Evolutionary conservation across 371 early-diverging fungal genomes (phyloP).

Genomic region (Coemansia linderi): DNA sequence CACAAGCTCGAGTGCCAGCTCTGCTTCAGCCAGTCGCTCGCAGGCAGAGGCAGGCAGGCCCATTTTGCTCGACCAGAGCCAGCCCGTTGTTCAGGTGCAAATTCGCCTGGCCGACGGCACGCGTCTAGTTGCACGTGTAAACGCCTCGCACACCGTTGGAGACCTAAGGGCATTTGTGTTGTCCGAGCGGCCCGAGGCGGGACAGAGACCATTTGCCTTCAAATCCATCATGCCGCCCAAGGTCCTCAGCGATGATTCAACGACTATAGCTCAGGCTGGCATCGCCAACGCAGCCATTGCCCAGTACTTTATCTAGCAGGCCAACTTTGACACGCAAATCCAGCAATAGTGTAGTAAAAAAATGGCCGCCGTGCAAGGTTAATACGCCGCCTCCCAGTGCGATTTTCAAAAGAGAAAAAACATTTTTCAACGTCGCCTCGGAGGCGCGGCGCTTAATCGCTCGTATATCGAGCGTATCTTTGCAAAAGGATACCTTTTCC

Average conservation of each 20-base stretch:
- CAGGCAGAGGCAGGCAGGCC: constrained; percentile 48
- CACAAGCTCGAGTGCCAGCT: constrained; percentile 47
- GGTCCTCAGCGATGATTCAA: constrained; percentile 65
- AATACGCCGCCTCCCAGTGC: neutral
- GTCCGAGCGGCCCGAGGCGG: constrained; percentile 38
- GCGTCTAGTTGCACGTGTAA: constrained; percentile 82
- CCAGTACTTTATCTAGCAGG: constrained; percentile 56
- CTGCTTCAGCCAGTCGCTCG: constrained; percentile 13
- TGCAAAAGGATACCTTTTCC: neutral
- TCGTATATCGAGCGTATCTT: neutral
- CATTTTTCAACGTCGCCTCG: neutral
- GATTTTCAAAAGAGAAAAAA: neutral
- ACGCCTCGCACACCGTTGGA: constrained; percentile 86
- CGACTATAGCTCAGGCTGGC: constrained; percentile 78
- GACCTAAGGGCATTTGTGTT: constrained; percentile 62
- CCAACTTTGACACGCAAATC: neutral
- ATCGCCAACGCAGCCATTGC: constrained; percentile 85
- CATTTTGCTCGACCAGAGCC: constrained; percentile 68
- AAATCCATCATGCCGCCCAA: constrained; percentile 84
- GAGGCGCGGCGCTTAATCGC: neutral
- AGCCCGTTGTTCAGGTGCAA: constrained; percentile 85
- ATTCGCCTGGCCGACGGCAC: constrained; percentile 91
- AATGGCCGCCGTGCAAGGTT: neutral
- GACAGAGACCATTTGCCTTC: constrained; percentile 66
- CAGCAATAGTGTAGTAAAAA: neutral